Conservation (phyloP, 139 green algal genomes). For the Tetradesmus obliquus region DNA sequence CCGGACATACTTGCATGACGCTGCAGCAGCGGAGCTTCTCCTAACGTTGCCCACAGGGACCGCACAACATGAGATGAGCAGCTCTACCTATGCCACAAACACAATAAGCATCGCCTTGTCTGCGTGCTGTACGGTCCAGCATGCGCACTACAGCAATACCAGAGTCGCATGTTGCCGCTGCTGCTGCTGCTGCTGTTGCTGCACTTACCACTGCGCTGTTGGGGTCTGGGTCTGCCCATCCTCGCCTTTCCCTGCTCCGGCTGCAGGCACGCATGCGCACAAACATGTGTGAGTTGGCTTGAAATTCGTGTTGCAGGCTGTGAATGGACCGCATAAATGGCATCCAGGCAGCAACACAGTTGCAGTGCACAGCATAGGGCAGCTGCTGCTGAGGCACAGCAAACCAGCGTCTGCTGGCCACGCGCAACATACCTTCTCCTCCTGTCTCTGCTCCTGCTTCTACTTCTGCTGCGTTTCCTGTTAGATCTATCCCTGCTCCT, state of each 20-base stretch:
- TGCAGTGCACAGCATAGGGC: neutral
- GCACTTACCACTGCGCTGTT: conserved; percentile 43
- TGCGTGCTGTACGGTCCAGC: no score
- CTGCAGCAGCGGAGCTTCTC: no score
- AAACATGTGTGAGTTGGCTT: neutral
- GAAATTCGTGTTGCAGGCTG: neutral
- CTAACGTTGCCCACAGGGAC: no score
- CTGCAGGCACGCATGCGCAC: neutral
- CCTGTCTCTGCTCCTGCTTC: conserved; percentile 38
- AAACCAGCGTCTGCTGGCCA: neutral
- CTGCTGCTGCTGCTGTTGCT: neutral
- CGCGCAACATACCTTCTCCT: neutral
- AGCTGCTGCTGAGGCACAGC: neutral
- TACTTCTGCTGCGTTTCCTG: conserved; percentile 11
- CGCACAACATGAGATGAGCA: no score
- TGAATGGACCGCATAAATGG: neutral
- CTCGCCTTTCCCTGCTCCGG: conserved; percentile 35
- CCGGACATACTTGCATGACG: no score
- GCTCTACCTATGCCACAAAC: no score
- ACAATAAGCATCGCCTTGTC: no score
- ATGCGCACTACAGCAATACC: no score
- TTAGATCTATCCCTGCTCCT: conserved; percentile 24
- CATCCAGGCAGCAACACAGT: neutral
- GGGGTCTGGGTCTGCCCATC: conserved; percentile 42
- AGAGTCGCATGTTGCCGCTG: neutral